Evolutionary conservation across 2,329 filamentous ascomycete species (phyloP), one percentile per base, ranked within the genome.

Genomic region (Neoscytalidium dimidiatum): DNA sequence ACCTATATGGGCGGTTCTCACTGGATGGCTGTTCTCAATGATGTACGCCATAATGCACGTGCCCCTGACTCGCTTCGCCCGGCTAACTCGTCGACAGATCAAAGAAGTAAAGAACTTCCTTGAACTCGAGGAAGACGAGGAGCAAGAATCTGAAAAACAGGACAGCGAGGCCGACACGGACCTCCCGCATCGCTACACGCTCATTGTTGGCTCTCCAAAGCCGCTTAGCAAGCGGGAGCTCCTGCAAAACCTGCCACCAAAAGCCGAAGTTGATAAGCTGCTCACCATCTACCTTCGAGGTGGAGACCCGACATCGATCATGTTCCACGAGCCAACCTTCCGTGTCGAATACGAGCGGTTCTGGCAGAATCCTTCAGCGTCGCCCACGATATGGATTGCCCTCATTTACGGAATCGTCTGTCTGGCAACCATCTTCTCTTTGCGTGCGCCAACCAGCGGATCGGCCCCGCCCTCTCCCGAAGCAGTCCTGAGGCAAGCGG

Each of bases 371-470:
- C 80, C 79, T 3, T 64, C 69, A 2, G 68, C 68, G 0, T 75
- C 73, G 1, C 75, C 81, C 0, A 71, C 78, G 3, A 77, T 80
- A 64, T 85, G 82, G 82, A 61, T 85, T 11, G 82, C 79, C 1
- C 72, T 84, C 1, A 68, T 84, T 0, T 84, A 80, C 68, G 76
- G 74, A 5, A 82, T 84, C 3, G 71, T 84, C 49, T 79, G 78
- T 58, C 72, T 83, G 6, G 75, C 81, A 4, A 69, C 70, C 14
- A 69, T 70, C 1, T 75, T 74, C 29, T 68, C 67, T 3, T 67
- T 75, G 2, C 71, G 75, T 21, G n/a, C 29, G 17, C 53, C 56
- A 17, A 14, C 64, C 8, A 21, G 21, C 9, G 35, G 35, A 19
- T 13, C 44, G 14, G 21, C 19, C 17, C 56, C n/a, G 23, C 44